Conservation (phyloP, 768 basidiomycete species). For the Mycena vulgaris region DNA sequence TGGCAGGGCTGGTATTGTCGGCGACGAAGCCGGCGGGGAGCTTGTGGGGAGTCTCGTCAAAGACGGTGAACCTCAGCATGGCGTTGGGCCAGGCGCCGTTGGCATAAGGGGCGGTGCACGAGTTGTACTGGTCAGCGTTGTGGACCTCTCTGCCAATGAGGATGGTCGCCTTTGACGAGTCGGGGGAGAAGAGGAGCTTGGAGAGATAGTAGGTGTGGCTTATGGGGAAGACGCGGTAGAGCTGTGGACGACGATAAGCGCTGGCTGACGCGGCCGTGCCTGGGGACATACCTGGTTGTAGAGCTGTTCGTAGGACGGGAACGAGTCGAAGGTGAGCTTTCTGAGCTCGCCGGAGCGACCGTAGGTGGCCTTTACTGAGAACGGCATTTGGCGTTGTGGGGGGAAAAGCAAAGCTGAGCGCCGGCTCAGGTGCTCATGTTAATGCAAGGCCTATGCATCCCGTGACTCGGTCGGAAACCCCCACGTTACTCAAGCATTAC, state of each 20-base stretch:
- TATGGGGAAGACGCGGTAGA: conserved; percentile 80
- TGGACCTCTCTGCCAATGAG: conserved; percentile 75
- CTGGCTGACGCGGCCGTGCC: conserved; percentile 9
- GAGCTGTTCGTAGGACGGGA: conserved; percentile 77
- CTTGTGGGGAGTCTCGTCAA: conserved; percentile 65
- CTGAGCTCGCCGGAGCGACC: conserved; percentile 69
- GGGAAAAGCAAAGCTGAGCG: conserved; percentile 35
- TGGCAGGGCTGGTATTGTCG: conserved; percentile 22
- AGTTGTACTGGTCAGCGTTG: conserved; percentile 70
- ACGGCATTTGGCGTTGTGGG: conserved; percentile 63
- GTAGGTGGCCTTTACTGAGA: conserved; percentile 87
- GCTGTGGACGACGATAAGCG: conserved; percentile 62
- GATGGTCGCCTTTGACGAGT: conserved; percentile 68
- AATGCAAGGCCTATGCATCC: too few relatives aligned
- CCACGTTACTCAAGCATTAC: too few relatives aligned
- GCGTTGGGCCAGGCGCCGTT: conserved; percentile 70
- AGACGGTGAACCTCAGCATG: conserved; percentile 74
- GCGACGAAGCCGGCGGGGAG: conserved; percentile 41
- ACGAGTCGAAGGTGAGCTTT: conserved; percentile 72
- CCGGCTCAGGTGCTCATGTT: too few relatives aligned
- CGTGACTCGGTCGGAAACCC: too few relatives aligned
- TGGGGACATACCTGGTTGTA: conserved; percentile 69
- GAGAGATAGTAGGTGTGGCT: conserved; percentile 73
- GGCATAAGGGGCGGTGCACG: conserved; percentile 63
- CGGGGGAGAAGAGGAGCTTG: conserved; percentile 78